A percentile compares a stretch with the other conserved stretches of the same genome.
These are phyloP conservation scores for Aspergillus quadrilineatus DNA, from an alignment of 2,329 filamentous ascomycete genomes.

Conservation along the genomic window DNA sequence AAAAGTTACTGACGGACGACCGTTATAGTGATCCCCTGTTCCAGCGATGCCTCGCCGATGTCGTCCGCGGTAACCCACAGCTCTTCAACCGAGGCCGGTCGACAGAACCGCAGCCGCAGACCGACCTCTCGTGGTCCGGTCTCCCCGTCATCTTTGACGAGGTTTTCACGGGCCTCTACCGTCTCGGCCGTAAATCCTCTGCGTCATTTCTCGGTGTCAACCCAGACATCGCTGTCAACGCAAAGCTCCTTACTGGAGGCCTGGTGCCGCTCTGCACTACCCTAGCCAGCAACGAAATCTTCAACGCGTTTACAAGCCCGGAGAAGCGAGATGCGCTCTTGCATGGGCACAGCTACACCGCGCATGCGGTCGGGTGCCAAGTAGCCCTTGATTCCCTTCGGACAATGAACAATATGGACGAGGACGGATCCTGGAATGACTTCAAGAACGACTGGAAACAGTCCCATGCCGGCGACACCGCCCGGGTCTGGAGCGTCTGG, in stretches of 20 bases:
- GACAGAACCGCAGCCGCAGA: background rate
- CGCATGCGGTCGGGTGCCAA: slow-evolving; percentile 76
- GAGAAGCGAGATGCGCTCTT: slow-evolving; percentile 77
- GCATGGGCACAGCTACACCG: slow-evolving; percentile 85
- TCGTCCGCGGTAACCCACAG: slow-evolving; percentile 60
- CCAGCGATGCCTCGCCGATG: slow-evolving; percentile 67
- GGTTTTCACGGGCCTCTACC: slow-evolving; percentile 82
- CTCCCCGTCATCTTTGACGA: slow-evolving; percentile 81
- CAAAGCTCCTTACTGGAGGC: slow-evolving; percentile 80
- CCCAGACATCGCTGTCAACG: slow-evolving; percentile 76
- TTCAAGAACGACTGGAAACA: slow-evolving; percentile 53
- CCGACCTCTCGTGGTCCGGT: slow-evolving; percentile 60
- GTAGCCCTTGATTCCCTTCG: slow-evolving; percentile 69
- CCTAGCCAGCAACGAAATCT: slow-evolving; percentile 70
- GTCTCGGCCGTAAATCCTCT: slow-evolving; percentile 70
- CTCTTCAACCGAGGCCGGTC: slow-evolving; percentile 49
- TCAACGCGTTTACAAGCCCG: slow-evolving; percentile 66
- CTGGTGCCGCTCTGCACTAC: slow-evolving; percentile 76
- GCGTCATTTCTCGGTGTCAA: slow-evolving; percentile 67
- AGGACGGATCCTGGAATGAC: slow-evolving; percentile 55
- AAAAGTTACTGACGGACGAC: background rate
- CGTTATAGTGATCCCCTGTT: slow-evolving; percentile 71
- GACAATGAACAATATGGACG: slow-evolving; percentile 61
- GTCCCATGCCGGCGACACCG: background rate
- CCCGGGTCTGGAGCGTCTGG: slow-evolving; percentile 68